Evolutionary conservation across 192 early-diverging fungal species (phyloP).

Genomic region (Backusella luteola): DNA sequence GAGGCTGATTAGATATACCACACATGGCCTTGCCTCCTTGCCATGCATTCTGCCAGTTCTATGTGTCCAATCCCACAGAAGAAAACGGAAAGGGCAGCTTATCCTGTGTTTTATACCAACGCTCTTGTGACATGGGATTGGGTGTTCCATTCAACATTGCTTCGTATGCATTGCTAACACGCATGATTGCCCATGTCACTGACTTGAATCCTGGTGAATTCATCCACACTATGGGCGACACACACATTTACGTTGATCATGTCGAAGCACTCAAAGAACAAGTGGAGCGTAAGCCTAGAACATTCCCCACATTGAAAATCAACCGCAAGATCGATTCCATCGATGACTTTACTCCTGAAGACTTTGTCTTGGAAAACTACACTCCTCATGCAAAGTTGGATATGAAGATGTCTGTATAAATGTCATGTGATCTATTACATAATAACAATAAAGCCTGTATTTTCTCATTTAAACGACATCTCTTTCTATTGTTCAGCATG

Average conservation of each 20-base stretch:
- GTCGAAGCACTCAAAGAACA: constrained; percentile 82
- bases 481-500: neutral
- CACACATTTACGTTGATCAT: constrained; percentile 94
- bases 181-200: constrained; percentile 87
- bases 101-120: constrained; percentile 95
- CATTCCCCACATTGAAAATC: constrained; percentile 81
- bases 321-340: constrained; percentile 52
- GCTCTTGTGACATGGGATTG: constrained; percentile 93
- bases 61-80: constrained; percentile 71
- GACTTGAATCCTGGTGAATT: constrained; percentile 81
- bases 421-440: neutral
- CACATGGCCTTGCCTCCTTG: constrained; percentile 97
- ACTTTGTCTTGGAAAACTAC: constrained; percentile 82
- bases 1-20: constrained; percentile 56
- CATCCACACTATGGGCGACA: constrained; percentile 93
- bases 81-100: constrained; percentile 54
- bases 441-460: neutral
- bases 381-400: constrained; percentile 81
- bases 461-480: neutral
- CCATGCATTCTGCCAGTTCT: constrained; percentile 97
- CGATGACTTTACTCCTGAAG: constrained; percentile 78
- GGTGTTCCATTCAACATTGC: constrained; percentile 99
- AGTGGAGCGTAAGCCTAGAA: constrained; percentile 67
- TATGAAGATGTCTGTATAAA: constrained; percentile 96
- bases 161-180: constrained; percentile 89